Evolutionary conservation across 2,329 filamentous ascomycete species (phyloP), one percentile per base, ranked within the genome.

Genomic region (Aspergillus versicolor): DNA sequence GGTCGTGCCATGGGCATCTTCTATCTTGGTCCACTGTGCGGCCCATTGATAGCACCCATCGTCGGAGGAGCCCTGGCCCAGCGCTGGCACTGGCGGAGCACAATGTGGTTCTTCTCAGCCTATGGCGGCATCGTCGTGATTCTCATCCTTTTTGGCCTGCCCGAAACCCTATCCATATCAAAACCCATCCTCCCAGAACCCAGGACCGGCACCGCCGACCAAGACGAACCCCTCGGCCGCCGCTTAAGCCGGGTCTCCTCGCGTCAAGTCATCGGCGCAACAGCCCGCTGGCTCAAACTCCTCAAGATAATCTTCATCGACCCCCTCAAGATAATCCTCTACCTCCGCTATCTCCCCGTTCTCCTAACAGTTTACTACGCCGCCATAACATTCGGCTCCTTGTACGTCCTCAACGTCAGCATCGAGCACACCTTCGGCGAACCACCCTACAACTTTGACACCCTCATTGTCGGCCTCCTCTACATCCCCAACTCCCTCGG

Each of bases 1-100:
- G 91, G 91, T 3, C 79, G 78, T 15, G 90, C 90, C n/a, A 94
- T 94, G 90, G 85, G 88, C 2, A 81, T 90, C 41, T 94, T 93
- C 73, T 94, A 92, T 65, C 80, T 94, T 0, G 91, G 91, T 0
- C 90, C 91, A 0, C 74, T 94, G 8, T 82, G 86, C 48, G 90
- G 90, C 0, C 91, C 91, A 0, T 74, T 94, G 13, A 72, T 93
- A 5, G 86, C 88, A 0, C 91, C 91, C 2, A 88, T 94, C 52
- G 79, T 94, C 32, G 91, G 90, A 52, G 91, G 90, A 43, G 84
- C 82, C 0, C 74, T 95, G n/a, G 81, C 88, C 1, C 76, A 90
- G 63, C 79, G 73, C 5, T 86, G 88, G 67, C 85, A 87, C 1
- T 94, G 91, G 91, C 80, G 88, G 64, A 86, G 86, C 40, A 90